Evolutionary conservation across 352 stramenopile genomes (phyloP).

Genomic region (Pythium pectinolyticum): DNA sequence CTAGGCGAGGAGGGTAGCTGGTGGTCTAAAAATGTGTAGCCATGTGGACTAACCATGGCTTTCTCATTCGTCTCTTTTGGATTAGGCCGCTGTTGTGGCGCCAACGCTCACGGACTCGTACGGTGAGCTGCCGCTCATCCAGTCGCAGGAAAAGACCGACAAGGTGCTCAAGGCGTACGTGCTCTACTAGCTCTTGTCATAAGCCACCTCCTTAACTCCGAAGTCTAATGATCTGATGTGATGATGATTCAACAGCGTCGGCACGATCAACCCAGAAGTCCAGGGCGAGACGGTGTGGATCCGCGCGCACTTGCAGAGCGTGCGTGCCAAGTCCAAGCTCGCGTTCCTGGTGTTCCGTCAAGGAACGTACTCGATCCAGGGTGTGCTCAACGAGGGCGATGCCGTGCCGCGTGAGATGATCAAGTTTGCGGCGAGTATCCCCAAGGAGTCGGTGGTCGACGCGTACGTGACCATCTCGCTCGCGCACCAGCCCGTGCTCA

Average conservation of each 20-base stretch:
- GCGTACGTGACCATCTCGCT: conserved; percentile 91
- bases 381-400: conserved; percentile 84
- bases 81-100: conserved; percentile 48
- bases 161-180: conserved; percentile 62
- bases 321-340: conserved; percentile 93
- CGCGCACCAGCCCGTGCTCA: conserved; percentile 88
- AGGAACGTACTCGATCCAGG: conserved; percentile 96
- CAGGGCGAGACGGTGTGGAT: conserved; percentile 93
- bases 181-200: conserved; percentile 37
- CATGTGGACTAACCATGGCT: conserved; percentile 17
- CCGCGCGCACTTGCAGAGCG: conserved; percentile 93
- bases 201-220: not conserved
- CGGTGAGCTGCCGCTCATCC: conserved; percentile 87
- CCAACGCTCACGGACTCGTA: conserved; percentile 84
- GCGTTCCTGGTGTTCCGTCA: conserved; percentile 97
- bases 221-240: not conserved
- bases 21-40: conserved; percentile 56
- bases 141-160: conserved; percentile 86
- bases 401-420: conserved; percentile 95
- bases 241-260: conserved; percentile 30
- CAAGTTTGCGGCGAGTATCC: conserved; percentile 93
- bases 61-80: conserved; percentile 7
- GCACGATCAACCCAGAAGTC: conserved; percentile 74
- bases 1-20: too few species aligned
- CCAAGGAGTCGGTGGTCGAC: conserved; percentile 97